These are phyloP conservation scores for Globisporangium paddicum DNA, from an alignment of 352 stramenopile genomes.

Conservation along the genomic window DNA sequence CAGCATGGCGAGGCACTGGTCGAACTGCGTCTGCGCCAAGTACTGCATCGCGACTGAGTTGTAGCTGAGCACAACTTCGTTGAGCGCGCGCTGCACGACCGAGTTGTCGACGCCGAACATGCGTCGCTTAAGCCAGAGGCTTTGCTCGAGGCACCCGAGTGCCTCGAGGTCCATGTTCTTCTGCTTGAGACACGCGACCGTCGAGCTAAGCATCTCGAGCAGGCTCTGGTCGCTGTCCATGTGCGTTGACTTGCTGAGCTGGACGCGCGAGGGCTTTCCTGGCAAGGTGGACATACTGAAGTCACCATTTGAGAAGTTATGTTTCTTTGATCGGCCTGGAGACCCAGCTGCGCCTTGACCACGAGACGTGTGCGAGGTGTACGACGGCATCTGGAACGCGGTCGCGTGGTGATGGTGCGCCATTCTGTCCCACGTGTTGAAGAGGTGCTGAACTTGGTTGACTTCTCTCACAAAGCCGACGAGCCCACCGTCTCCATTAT, in stretches of 20 bases:
- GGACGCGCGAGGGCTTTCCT: background rate
- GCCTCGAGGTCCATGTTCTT: slow-evolving; percentile 77
- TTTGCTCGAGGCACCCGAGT: slow-evolving; percentile 68
- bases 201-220: slow-evolving; percentile 69
- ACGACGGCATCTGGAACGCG: slow-evolving; percentile 40
- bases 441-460: background rate
- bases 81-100: slow-evolving; percentile 45
- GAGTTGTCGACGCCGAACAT: slow-evolving; percentile 69
- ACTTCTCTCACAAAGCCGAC: background rate
- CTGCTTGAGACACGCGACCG: slow-evolving; percentile 56
- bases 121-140: slow-evolving; percentile 64
- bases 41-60: slow-evolving; percentile 78
- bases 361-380: slow-evolving; percentile 35
- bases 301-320: background rate
- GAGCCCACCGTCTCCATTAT: background rate
- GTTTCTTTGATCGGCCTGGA: slow-evolving; percentile 14
- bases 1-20: slow-evolving; percentile 64
- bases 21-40: slow-evolving; percentile 43
- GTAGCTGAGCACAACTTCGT: slow-evolving; percentile 68
- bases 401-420: background rate
- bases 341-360: slow-evolving; percentile 6
- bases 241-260: slow-evolving; percentile 3
- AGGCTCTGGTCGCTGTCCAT: slow-evolving; percentile 56
- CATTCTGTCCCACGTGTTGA: background rate
- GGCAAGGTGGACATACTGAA: background rate